Evolutionary conservation across 192 early-diverging fungal genomes (phyloP).

Genomic region (Backusella sp.): DNA sequence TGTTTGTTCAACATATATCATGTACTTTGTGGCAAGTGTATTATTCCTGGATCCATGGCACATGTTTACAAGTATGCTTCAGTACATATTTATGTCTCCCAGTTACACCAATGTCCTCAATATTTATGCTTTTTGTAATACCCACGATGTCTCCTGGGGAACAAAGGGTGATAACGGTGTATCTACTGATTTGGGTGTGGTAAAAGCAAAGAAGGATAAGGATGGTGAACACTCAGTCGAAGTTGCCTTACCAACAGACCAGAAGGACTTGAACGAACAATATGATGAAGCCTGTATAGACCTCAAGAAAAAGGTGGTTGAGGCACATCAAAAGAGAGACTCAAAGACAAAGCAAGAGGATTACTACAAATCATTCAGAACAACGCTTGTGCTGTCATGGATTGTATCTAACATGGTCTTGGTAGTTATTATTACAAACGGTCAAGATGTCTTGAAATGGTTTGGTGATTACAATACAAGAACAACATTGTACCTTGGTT

Average conservation of each 20-base stretch:
- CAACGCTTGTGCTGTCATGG: conserved; percentile 71
- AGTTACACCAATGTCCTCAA: conserved; percentile 78
- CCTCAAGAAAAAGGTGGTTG: conserved; percentile 46
- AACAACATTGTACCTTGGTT: conserved; percentile 49
- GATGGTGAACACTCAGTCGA: conserved; percentile 47
- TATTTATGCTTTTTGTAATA: conserved; percentile 84
- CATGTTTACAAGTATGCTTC: conserved; percentile 68
- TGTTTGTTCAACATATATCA: conserved; percentile 62
- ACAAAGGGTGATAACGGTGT: conserved; percentile 74
- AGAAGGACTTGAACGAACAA: conserved; percentile 75
- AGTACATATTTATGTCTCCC: conserved; percentile 75
- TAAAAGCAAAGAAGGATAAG: conserved; percentile 48
- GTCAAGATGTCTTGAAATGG: conserved; percentile 32
- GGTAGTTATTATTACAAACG: conserved; percentile 63
- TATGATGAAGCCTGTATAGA: conserved; percentile 79
- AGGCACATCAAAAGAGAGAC: conserved; percentile 54
- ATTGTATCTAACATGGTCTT: conserved; percentile 68
- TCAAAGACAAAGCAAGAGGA: conserved; percentile 51
- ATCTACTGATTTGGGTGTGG: conserved; percentile 47
- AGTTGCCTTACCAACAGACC: conserved; percentile 55
- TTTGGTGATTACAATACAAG: conserved; percentile 34
- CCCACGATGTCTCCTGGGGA: conserved; percentile 86
- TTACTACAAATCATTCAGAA: conserved; percentile 78
- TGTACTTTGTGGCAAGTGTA: conserved; percentile 65
- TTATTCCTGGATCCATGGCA: conserved; percentile 78